Evolutionary conservation across 1,284 basidiomycete genomes (phyloP), one percentile per base, ranked within the genome.

Genomic region (Boletus smithii): DNA sequence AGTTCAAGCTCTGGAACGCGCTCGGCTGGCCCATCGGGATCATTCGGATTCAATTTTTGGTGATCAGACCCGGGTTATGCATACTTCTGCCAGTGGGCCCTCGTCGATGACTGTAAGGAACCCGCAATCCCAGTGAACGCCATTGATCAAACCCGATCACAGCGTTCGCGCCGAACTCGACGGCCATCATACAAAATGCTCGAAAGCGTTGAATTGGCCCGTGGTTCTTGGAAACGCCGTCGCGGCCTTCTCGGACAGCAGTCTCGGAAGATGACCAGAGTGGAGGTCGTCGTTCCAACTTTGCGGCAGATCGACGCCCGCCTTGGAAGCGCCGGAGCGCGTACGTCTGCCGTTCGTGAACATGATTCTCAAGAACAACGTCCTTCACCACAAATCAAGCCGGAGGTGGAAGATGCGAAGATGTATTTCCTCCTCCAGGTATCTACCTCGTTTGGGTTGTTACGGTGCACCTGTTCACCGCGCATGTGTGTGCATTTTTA

Each of bases 261-360:
- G 5, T 30, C 39, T 27, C 39, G 20, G 46, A 49, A 41, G 43
- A n/a, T 32, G 22, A 48, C 20, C 32, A 46, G 27, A 26, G 42
- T 41, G 11, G 41, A 55, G 40, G 57, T 55, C 41, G 44, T 53
- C 39, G 33, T 50, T 9, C 49, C 44, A 3, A 49, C 44, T 17
- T 32, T 49, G 48, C 31, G 34, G 18, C 40, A 44, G 32, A 8
- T 48, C 42, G 13, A 50, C 11, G 46, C 44, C 26, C 41, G 16
- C 32, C 34, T 23, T 22, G 22, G 13, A 41, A 5, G 13, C 14
- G 20, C 16, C 35, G 11, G 8, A 18, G 36, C n/a, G n/a, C n/a
- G n/a, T n/a, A n/a, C n/a, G n/a, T n/a, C n/a, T n/a, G n/a, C n/a
- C 17, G 29, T 33, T 27, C 42, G 33, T 18, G 36, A 40, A n/a